Evolutionary conservation across 2,329 filamentous ascomycete genomes (phyloP), one percentile per base, ranked within the genome.

Genomic region (Cladosporium sp.): DNA sequence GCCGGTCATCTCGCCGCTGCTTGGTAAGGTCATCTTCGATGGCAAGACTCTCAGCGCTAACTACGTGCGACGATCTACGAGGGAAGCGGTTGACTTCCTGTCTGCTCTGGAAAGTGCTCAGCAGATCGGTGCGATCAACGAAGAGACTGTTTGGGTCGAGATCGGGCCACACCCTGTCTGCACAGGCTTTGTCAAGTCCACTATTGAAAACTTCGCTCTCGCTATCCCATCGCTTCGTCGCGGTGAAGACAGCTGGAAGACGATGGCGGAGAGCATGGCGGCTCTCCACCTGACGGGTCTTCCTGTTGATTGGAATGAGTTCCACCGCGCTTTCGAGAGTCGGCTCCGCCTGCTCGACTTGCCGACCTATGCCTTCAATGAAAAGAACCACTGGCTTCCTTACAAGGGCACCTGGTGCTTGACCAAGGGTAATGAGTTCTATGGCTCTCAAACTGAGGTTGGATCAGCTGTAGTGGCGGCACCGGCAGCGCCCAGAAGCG

Each of bases 261-360:
- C 83, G 0, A 73, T 89, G 2, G 76, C 81, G 2, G 69, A 73
- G 5, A 83, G 75, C 59, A 73, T 87, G 40, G 79, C 79, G 62
- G 76, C 80, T 0, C 76, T 91, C 0, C 83, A 90, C 73, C 74
- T 73, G 1, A 79, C 78, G 1, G 88, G 88, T 0, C 69, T 88
- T 1, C 76, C 81, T 5, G 76, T 91, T 26, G 78, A 86, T 69
- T 91, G 88, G 87, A 81, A 83, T 56, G 87, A 88, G 72, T 88
- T 84, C 69, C 84, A 88, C 71, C 75, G 80, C 3, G 79, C 81
- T 29, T 86, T 84, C 67, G 77, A 82, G 65, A 66, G 71, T 1
- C 75, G 75, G 1, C 78, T 83, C 23, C 75, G 78, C 0, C 75
- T 89, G 2, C 72, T 88, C 2, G 77, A 83, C 31, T 75, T 90